A percentile compares a stretch with the other conserved stretches of the same genome.
Conservation (phyloP, 306 rosid genomes). For the Gleditsia sinensis region DNA sequence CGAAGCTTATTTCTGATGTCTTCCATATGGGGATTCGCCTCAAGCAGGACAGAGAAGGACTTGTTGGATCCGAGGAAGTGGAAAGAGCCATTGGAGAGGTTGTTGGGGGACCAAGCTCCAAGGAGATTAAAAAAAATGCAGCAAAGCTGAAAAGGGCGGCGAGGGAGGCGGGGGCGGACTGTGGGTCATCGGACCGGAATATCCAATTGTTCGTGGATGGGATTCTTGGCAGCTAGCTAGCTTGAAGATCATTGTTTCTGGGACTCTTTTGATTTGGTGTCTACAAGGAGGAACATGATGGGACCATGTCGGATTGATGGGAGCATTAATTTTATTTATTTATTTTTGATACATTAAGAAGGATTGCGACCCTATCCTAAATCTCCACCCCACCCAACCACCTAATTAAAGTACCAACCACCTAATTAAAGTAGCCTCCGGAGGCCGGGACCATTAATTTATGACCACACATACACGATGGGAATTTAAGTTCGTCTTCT, state of each 20-base stretch:
- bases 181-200: constrained; percentile 54
- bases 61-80: constrained; percentile 37
- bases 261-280: not conserved
- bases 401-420: too few species aligned
- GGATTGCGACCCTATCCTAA: too few species aligned
- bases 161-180: constrained; percentile 34
- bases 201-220: constrained; percentile 50
- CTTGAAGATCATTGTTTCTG: not conserved
- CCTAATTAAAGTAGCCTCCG: too few species aligned
- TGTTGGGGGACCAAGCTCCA: constrained; percentile 22
- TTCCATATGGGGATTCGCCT: constrained; percentile 42
- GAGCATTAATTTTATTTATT: too few species aligned
- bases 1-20: constrained; percentile 48
- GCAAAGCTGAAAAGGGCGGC: constrained; percentile 38
- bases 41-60: constrained; percentile 34
- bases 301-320: too few species aligned
- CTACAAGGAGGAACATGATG: too few species aligned
- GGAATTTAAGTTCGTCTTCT: too few species aligned
- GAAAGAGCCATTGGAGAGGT: constrained; percentile 44
- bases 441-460: too few species aligned
- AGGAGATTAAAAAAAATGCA: constrained; percentile 35
- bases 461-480: too few species aligned
- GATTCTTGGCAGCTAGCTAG: not conserved
- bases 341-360: too few species aligned
- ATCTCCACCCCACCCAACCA: too few species aligned